A percentile compares a stretch with the other conserved stretches of the same genome.
phyloP scores from a whole-genome alignment of 305 asterid genomes.

The Euphrasia arctica region DNA sequence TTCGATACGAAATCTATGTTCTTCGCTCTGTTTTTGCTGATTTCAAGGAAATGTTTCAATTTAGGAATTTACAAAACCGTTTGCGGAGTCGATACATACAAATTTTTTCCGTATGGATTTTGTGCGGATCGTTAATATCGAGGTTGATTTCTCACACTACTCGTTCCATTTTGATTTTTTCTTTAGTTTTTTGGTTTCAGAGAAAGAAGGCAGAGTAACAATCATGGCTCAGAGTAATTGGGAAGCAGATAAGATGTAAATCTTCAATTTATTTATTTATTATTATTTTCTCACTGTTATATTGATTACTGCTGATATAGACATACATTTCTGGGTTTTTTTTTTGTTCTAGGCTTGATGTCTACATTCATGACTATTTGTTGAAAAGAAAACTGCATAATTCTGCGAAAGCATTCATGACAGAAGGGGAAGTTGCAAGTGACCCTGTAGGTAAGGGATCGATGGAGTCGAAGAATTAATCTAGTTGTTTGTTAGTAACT shows the following conservation, averaged over 20 bases:
- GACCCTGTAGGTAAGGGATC: conserved; percentile 75
- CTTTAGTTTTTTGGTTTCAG: too few species aligned
- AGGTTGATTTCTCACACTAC: too few species aligned
- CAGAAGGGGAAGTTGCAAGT: conserved; percentile 85
- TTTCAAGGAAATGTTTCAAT: too few species aligned
- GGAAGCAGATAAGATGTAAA: conserved; percentile 71
- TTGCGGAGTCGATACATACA: too few species aligned
- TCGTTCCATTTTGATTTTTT: too few species aligned
- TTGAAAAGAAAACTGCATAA: conserved; percentile 69
- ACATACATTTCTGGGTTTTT: background rate
- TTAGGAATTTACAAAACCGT: too few species aligned
- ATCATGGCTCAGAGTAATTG: conserved; percentile 88
- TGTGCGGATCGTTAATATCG: too few species aligned
- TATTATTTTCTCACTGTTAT: background rate
- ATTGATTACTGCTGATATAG: background rate
- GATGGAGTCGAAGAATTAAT: background rate
- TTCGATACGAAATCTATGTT: too few species aligned
- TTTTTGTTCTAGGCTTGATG: conserved; percentile 66
- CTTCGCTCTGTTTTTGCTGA: too few species aligned
- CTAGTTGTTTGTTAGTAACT: background rate
- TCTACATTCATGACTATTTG: conserved; percentile 80
- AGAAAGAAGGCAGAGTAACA: too few species aligned
- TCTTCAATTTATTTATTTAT: conserved; percentile 1
- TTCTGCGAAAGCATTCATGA: conserved; percentile 87
- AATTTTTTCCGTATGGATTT: too few species aligned